Evolutionary conservation across 2,329 filamentous ascomycete species (phyloP).

Genomic region (Pseudodiploospora longispora): DNA sequence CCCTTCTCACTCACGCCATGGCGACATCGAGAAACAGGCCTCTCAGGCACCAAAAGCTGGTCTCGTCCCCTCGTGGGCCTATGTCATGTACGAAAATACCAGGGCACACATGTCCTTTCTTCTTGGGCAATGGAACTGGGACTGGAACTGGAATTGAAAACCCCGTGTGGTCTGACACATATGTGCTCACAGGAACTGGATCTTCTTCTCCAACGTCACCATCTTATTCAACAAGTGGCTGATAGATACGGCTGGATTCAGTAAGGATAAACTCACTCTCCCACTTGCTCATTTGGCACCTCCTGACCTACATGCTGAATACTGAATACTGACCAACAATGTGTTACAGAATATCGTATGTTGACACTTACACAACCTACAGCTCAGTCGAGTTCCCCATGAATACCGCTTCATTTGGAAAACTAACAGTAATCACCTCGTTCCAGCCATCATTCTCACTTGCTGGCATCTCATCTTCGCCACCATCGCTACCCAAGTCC

Average conservation of each 20-base stretch:
- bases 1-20: neutral
- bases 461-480: conserved; percentile 63
- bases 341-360: conserved; percentile 15
- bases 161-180: neutral
- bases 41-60: neutral
- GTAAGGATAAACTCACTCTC: conserved; percentile 40
- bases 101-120: neutral
- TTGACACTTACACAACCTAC: neutral
- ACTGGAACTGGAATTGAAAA: neutral
- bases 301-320: no score
- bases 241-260: conserved; percentile 64
- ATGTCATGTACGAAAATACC: conserved; percentile 4
- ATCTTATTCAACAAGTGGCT: conserved; percentile 94
- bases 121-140: neutral
- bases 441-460: conserved; percentile 47
- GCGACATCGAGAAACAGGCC: neutral
- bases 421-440: neutral
- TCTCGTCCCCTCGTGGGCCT: conserved; percentile 2
- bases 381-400: neutral
- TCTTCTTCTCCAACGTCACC: conserved; percentile 73
- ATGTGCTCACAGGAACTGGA: conserved; percentile 53
- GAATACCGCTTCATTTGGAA: neutral
- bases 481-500: conserved; percentile 56
- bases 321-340: conserved; percentile 1
- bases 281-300: neutral